Conservation (phyloP, 176 grass and related monocot genomes). For the Rhynchospora breviuscula region DNA sequence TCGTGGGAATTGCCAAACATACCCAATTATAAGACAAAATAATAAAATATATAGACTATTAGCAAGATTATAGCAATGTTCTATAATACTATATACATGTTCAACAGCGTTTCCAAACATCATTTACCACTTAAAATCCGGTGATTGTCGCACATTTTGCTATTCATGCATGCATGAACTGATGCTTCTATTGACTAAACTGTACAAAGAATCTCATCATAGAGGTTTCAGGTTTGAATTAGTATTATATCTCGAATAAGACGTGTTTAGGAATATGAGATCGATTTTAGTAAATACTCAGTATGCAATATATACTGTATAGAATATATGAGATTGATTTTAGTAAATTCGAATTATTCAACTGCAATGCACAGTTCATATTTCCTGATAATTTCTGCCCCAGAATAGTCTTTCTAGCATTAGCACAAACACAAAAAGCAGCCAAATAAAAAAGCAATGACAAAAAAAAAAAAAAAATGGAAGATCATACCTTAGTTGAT, state of each 20-base stretch:
- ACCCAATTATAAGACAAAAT: background rate
- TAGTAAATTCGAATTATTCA: background rate
- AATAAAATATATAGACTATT: too few relatives aligned
- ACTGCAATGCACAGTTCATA: background rate
- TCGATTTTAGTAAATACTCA: background rate
- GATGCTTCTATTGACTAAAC: too few relatives aligned
- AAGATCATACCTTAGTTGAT: slow-evolving; percentile 47
- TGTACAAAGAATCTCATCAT: too few relatives aligned
- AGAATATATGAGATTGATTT: background rate
- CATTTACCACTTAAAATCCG: too few relatives aligned
- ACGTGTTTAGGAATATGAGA: background rate
- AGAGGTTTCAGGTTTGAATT: background rate
- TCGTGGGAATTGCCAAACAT: too few relatives aligned
- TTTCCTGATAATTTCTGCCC: background rate
- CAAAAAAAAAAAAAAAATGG: background rate
- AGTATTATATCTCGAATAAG: background rate
- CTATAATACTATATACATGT: too few relatives aligned
- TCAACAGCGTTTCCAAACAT: too few relatives aligned
- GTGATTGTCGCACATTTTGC: too few relatives aligned
- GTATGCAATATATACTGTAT: background rate
- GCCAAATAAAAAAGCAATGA: background rate
- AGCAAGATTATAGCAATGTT: too few relatives aligned
- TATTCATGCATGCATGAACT: too few relatives aligned
- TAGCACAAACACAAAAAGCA: background rate
- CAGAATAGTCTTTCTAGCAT: background rate